Percentiles rank a stretch among this genome's conserved stretches.
These are phyloP conservation scores for Trebouxia sp. DNA, from an alignment of 139 green algal genomes.

Conservation along the genomic window DNA sequence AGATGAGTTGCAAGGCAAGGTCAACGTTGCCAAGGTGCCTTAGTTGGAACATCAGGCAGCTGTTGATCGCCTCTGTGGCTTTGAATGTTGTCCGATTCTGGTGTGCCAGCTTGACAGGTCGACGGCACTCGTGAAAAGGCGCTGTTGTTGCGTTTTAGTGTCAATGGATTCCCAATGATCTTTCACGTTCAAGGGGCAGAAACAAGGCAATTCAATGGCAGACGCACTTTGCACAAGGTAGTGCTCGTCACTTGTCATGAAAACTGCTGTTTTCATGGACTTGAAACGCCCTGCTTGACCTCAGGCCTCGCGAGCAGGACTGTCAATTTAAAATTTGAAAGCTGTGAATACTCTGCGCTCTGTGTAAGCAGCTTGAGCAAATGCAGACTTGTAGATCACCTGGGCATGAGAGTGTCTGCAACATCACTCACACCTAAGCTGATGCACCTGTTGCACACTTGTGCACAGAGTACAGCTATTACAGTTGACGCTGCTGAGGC, in stretches of 20 bases:
- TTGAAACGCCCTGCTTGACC: too few relatives aligned
- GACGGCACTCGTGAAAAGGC: not conserved
- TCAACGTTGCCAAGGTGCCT: conserved; percentile 12
- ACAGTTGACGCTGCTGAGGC: not conserved
- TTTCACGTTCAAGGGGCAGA: conserved; percentile 2
- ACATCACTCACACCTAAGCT: too few relatives aligned
- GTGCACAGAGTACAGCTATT: not conserved
- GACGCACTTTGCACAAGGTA: conserved; percentile 3
- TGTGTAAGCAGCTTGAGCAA: too few relatives aligned
- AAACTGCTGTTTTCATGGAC: too few relatives aligned
- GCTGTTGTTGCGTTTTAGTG: not conserved
- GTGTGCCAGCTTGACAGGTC: not conserved
- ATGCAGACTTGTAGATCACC: too few relatives aligned
- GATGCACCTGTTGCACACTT: too few relatives aligned
- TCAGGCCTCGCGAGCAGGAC: too few relatives aligned
- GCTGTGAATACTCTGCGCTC: too few relatives aligned
- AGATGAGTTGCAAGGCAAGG: conserved; percentile 25
- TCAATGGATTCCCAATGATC: not conserved
- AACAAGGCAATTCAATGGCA: not conserved
- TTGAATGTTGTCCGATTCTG: not conserved
- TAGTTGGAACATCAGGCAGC: not conserved
- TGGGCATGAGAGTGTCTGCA: too few relatives aligned
- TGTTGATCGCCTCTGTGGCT: not conserved
- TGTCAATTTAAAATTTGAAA: too few relatives aligned
- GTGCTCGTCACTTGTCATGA: not conserved